Evolutionary conservation across 371 early-diverging fungal genomes (phyloP), one percentile per base, ranked within the genome.

Genomic region (Capillidium heterosporum): DNA sequence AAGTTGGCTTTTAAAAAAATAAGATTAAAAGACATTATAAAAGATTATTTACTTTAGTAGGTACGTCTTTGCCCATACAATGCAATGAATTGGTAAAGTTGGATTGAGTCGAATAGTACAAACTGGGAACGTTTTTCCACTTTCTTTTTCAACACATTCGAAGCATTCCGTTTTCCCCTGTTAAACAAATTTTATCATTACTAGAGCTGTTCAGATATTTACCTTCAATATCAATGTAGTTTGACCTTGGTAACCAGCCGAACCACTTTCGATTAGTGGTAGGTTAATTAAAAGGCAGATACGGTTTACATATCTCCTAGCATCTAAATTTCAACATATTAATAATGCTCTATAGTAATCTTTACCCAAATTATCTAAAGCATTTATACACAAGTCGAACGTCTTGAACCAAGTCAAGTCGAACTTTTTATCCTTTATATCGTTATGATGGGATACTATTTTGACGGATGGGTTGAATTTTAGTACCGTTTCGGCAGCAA

Each of bases 91-190:
- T 11, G 98, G 96, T 27, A 80, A 80, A 44, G 80, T 85, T 0
- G 99, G 99, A 2, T 93, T 97, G 40, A 87, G 84, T 48, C 98
- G 80, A 61, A 99, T 96, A 1, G 99, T 99, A 66, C 99, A 99
- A 0, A 99, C 89, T 8, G 98, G 91, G 56, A 79, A 91, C 0
- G 91, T 85, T 46, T 78, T 88, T 31, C 81, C 88, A 56, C 85
- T 84, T 1, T 86, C 79, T 62, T 92, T 91, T 44, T 93, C 91
- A 32, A 85, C 81, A 67, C 99, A 99, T 59, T 95, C 98, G 71
- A 92, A 99, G 72, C 99, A 99, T 63, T 97, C 97, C 4, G 84
- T 85, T 3, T 61, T 56, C 46, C 66, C 71, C 68, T 71, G 65
- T 21, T 19, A 62, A 55, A 39, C 24, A 11, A 7, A 60, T 43